phyloP scores from a whole-genome alignment of 192 early-diverging fungal genomes.

The Coemansia sp. region DNA sequence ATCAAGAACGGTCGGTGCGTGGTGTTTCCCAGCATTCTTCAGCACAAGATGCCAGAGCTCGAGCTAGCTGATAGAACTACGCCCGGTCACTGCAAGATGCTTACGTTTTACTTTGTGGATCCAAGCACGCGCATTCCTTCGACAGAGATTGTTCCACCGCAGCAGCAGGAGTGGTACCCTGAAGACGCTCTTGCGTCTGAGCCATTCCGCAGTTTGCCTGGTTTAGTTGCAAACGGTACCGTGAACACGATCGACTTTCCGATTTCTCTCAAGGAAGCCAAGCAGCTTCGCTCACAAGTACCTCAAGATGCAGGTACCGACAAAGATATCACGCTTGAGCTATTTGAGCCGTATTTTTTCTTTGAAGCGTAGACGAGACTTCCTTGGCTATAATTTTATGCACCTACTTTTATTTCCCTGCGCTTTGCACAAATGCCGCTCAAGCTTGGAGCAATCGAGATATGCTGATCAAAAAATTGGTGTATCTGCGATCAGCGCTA shows the following conservation, averaged over 20 bases:
- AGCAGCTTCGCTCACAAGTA: constrained; percentile 20
- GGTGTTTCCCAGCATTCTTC: constrained; percentile 65
- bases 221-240: constrained; percentile 16
- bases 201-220: constrained; percentile 14
- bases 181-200: neutral
- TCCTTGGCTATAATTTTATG: neutral
- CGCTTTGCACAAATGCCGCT: no score
- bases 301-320: neutral
- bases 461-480: no score
- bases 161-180: constrained; percentile 51
- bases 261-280: constrained; percentile 49
- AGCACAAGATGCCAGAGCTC: constrained; percentile 64
- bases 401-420: no score
- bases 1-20: constrained; percentile 57
- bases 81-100: constrained; percentile 62
- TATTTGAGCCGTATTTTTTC: neutral
- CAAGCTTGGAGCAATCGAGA: no score
- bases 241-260: constrained; percentile 22
- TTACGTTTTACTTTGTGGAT: constrained; percentile 67
- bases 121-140: constrained; percentile 50
- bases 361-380: neutral
- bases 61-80: constrained; percentile 51
- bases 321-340: neutral
- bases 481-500: no score
- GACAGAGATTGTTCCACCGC: constrained; percentile 59